Conservation (phyloP, 352 stramenopile species). For the Phytophthora hibernalis region DNA sequence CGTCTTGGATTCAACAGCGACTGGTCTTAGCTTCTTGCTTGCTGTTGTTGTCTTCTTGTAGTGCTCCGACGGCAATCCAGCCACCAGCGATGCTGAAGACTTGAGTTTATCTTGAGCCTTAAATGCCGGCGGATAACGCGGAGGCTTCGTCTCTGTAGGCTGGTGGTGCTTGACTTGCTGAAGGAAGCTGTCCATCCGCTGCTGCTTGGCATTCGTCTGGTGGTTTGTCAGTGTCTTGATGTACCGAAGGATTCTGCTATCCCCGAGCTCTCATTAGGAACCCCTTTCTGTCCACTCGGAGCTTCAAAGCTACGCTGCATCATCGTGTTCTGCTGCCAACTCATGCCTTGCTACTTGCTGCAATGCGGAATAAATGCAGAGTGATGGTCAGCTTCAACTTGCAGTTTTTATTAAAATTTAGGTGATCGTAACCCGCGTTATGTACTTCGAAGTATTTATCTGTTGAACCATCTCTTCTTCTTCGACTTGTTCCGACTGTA, state of each 20-base stretch:
- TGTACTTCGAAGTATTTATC: too few species aligned
- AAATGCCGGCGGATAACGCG: neutral
- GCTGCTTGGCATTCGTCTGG: slow-evolving; percentile 54
- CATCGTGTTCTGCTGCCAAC: slow-evolving; percentile 17
- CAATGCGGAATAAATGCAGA: slow-evolving; percentile 30
- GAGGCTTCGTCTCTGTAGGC: slow-evolving; percentile 2
- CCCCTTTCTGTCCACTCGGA: neutral
- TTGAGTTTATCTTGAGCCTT: neutral
- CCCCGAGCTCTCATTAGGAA: slow-evolving; percentile 1
- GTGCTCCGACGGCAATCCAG: neutral
- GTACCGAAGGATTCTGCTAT: slow-evolving; percentile 51
- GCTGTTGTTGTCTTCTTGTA: neutral
- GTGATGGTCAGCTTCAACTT: slow-evolving; percentile 54
- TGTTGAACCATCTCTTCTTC: slow-evolving; percentile 59
- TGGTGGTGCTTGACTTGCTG: slow-evolving; percentile 33
- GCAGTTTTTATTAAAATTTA: slow-evolving; percentile 21
- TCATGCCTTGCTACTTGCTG: too few species aligned
- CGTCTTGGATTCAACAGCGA: neutral
- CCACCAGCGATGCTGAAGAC: neutral
- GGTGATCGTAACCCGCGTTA: neutral
- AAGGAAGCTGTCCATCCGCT: slow-evolving; percentile 50
- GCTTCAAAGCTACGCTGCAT: slow-evolving; percentile 1
- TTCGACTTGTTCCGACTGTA: slow-evolving; percentile 77
- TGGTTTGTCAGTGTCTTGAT: slow-evolving; percentile 62
- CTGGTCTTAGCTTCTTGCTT: neutral